Conservation (phyloP, 2,329 filamentous ascomycete genomes). For the Colletotrichum sp. region DNA sequence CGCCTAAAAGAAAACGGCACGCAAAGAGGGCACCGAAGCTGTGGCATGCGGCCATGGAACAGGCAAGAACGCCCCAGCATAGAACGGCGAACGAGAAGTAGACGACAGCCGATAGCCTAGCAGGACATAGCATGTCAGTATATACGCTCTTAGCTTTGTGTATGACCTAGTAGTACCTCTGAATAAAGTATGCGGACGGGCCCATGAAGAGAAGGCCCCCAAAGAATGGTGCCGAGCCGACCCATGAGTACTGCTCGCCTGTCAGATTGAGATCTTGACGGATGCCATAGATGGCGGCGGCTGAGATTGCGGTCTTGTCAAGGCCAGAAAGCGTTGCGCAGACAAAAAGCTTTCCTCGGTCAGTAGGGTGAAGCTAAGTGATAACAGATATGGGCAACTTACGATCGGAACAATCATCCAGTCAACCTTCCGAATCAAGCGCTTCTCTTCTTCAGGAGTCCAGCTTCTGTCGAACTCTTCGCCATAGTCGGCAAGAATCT, state of each 20-base stretch:
- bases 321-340: background rate
- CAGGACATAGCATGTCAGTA: background rate
- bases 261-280: background rate
- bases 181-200: background rate
- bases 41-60: background rate
- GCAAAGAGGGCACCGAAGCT: background rate
- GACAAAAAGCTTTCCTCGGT: background rate
- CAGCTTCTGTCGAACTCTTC: background rate
- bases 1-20: background rate
- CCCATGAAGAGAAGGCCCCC: background rate
- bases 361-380: background rate
- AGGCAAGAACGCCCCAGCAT: background rate
- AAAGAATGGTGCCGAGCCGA: background rate
- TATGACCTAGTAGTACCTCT: background rate
- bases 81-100: background rate
- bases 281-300: background rate
- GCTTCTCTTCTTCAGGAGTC: background rate
- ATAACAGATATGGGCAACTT: background rate
- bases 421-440: background rate
- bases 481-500: background rate
- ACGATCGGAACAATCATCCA: background rate
- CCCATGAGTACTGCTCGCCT: background rate
- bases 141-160: accelerated
- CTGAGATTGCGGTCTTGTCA: background rate
- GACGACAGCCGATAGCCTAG: background rate